These are phyloP conservation scores for Xylaria sp. DNA, from an alignment of 2,329 filamentous ascomycete genomes.

Conservation along the genomic window DNA sequence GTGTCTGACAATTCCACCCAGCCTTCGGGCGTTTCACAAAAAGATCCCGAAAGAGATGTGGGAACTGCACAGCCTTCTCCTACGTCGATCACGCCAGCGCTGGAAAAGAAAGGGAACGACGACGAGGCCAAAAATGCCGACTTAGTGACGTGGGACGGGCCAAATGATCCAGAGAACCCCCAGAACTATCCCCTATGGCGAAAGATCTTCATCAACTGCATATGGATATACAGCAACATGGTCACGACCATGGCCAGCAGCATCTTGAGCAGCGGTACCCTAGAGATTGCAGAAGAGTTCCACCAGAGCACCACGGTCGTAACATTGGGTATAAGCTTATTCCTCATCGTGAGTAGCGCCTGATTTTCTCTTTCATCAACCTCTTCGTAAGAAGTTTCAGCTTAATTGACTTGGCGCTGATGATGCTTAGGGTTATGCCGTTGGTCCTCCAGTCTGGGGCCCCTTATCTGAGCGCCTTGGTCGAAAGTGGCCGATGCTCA, in stretches of 20 bases:
- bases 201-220: constrained; percentile 14
- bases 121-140: constrained; percentile 9
- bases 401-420: not conserved
- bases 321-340: constrained; percentile 16
- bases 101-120: constrained; percentile 1
- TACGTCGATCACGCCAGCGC: not conserved
- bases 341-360: constrained; percentile 12
- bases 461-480: constrained; percentile 42
- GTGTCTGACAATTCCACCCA: not conserved
- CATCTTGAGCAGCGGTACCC: constrained; percentile 17
- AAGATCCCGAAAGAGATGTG: not conserved
- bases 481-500: constrained; percentile 40
- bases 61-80: not conserved
- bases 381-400: too few species aligned
- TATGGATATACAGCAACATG: constrained; percentile 18
- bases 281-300: constrained; percentile 5
- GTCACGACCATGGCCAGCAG: constrained; percentile 16
- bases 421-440: constrained; percentile 23
- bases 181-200: constrained; percentile 11
- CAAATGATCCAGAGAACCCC: constrained; percentile 16
- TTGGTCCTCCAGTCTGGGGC: constrained; percentile 39
- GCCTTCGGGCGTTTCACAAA: not conserved
- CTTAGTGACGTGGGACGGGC: constrained; percentile 16
- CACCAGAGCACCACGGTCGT: constrained; percentile 11
- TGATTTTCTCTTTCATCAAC: not conserved